Percentiles rank a stretch among this genome's conserved stretches.
These are phyloP conservation scores for Boletus pseudopeckii DNA, from an alignment of 768 basidiomycete species.

Conservation along the genomic window DNA sequence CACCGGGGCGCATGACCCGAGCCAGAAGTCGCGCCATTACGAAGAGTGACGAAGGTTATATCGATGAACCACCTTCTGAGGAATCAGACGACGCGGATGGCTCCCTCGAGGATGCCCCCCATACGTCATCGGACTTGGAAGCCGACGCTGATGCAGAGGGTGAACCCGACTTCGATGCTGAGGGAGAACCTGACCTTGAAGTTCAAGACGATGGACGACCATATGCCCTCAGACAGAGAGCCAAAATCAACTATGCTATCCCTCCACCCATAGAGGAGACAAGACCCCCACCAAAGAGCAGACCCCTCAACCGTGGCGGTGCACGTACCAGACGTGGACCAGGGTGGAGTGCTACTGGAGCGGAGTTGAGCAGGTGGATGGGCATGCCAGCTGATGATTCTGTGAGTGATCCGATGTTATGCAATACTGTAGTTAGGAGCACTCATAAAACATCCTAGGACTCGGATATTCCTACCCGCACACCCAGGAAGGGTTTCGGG, in stretches of 20 bases:
- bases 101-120: slow-evolving; percentile 53
- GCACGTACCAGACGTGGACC: slow-evolving; percentile 44
- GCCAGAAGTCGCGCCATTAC: slow-evolving; percentile 24
- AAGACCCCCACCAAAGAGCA: slow-evolving; percentile 34
- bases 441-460: slow-evolving; percentile 42
- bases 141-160: slow-evolving; percentile 36
- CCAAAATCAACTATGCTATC: slow-evolving; percentile 72
- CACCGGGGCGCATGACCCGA: slow-evolving; percentile 18
- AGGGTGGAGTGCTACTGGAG: slow-evolving; percentile 78
- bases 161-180: slow-evolving; percentile 39
- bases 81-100: slow-evolving; percentile 56
- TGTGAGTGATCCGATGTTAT: slow-evolving; percentile 34
- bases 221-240: slow-evolving; percentile 64
- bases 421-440: neutral
- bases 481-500: slow-evolving; percentile 66
- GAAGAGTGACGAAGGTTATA: slow-evolving; percentile 52
- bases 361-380: slow-evolving; percentile 77
- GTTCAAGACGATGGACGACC: slow-evolving; percentile 36
- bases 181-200: slow-evolving; percentile 39
- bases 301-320: slow-evolving; percentile 39
- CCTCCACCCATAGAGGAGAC: slow-evolving; percentile 79
- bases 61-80: slow-evolving; percentile 47
- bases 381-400: slow-evolving; percentile 71
- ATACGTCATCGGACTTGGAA: slow-evolving; percentile 37
- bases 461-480: slow-evolving; percentile 65